Base-by-base conservation (phyloP, 177 flowering plant species). In the Vitis hybrid region DNA sequence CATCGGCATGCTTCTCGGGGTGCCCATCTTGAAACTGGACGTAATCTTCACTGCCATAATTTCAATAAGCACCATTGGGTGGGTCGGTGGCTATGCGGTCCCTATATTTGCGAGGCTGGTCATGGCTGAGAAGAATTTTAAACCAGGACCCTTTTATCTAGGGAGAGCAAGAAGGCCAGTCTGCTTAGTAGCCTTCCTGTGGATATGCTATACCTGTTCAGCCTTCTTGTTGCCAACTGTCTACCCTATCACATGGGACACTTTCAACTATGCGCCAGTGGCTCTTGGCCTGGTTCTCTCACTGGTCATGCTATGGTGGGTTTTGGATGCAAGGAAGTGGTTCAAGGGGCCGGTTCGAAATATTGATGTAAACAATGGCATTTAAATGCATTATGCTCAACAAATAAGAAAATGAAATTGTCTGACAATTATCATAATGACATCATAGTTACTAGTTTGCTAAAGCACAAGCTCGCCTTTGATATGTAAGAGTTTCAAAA, bases 321-420 rank as follows among this genome's bases (percentile, higher is more conserved):
- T 72, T 53, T 62, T 75, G 45, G 76, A 78, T 67, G 81, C 81
- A 61, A 75, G 79, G 70, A 75, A 72, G 63, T 78, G 81, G 81
- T 78, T 75, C 74, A 72, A 75, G 53, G 76, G 81, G 21, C 81
- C 76, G 5, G 71, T 75, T 11, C 56, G 70, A 60, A 72, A 75
- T 45, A 74, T 74, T 3, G 64, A 60, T 45, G 45, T 49, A 13
- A 63, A 49, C 15, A 56, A 69, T 50, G 68, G 68, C 62, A 18
- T 52, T 16, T 16, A 19, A 13, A 16, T n/a, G n/a, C 10, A 12
- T 18, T 26, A 57, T 3, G 18, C 16, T 5, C 12, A 2, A 14
- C 16, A 53, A 53, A 14, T 2, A 53, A 0, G 56, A 16, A 14
- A 53, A 53, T 53, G 0, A 16, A 53, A 53, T 18, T 57, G n/a